Evolutionary conservation across 345 rosid genomes (phyloP).

Genomic region (Populus pruinosa): DNA sequence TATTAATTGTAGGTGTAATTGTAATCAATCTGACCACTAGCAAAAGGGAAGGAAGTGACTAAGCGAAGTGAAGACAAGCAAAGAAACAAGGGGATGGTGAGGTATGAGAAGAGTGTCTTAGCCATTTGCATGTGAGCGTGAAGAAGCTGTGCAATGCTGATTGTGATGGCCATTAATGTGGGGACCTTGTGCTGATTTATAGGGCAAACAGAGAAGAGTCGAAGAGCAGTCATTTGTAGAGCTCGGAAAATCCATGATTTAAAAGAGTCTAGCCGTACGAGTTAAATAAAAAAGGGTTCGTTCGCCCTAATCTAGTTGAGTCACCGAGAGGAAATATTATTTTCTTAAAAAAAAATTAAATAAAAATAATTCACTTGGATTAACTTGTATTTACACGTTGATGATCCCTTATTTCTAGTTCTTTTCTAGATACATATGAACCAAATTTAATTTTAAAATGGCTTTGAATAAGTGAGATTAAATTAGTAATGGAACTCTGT

Average conservation of each 20-base stretch:
- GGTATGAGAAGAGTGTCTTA: slow-evolving; percentile 19
- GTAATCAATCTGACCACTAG: slow-evolving; percentile 36
- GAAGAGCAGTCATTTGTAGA: slow-evolving; percentile 28
- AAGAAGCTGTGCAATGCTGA: not conserved
- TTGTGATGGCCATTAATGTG: slow-evolving; percentile 5
- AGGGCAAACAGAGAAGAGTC: slow-evolving; percentile 6
- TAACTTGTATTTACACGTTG: too few relatives aligned
- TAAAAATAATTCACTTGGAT: too few relatives aligned
- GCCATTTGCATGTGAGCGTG: slow-evolving; percentile 20
- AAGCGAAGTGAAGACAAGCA: slow-evolving; percentile 9
- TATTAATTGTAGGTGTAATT: slow-evolving; percentile 52
- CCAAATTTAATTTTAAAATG: slow-evolving; percentile 4
- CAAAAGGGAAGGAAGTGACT: slow-evolving; percentile 9
- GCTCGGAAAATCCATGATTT: not conserved
- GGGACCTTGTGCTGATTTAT: slow-evolving; percentile 20
- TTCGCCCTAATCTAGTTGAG: too few relatives aligned
- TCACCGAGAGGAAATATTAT: too few relatives aligned
- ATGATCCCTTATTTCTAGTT: too few relatives aligned
- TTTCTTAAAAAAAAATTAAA: too few relatives aligned
- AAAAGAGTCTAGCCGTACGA: too few relatives aligned
- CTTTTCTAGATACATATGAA: too few relatives aligned
- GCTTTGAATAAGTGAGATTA: slow-evolving; percentile 15
- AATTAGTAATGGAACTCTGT: not conserved
- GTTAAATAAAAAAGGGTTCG: too few relatives aligned
- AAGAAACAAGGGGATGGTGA: slow-evolving; percentile 6